Conservation (phyloP, 768 basidiomycete genomes). For the Podaxis pistillaris region DNA sequence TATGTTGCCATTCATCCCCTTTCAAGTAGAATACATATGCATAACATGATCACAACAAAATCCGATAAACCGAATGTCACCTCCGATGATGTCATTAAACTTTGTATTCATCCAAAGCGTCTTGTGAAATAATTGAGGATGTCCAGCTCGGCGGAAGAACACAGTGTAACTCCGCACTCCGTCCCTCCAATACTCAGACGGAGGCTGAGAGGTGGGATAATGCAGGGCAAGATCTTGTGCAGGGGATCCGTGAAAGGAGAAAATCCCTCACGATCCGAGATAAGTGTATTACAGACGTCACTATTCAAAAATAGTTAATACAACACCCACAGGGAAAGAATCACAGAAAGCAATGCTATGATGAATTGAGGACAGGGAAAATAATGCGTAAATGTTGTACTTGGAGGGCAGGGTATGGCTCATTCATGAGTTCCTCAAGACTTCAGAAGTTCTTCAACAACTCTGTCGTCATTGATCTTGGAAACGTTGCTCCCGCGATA, state of each 20-base stretch:
- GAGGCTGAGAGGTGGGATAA: background rate
- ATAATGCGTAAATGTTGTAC: constrained; percentile 1
- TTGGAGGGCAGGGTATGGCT: background rate
- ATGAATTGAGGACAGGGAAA: background rate
- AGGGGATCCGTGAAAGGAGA: background rate
- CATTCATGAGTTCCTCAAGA: constrained; percentile 19
- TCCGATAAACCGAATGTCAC: background rate
- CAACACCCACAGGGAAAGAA: background rate
- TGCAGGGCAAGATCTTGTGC: background rate
- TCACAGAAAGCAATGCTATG: background rate
- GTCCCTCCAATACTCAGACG: background rate
- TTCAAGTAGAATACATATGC: too few relatives aligned
- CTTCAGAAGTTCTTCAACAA: constrained; percentile 85
- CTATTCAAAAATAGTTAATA: constrained; percentile 8
- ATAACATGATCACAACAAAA: too few relatives aligned
- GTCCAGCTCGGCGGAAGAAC: background rate
- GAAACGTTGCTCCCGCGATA: constrained; percentile 82
- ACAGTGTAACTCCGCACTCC: background rate
- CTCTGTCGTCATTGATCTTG: constrained; percentile 77
- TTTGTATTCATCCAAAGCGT: background rate
- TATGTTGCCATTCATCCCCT: too few relatives aligned
- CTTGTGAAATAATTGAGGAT: background rate
- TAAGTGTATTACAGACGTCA: background rate
- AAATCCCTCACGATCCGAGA: background rate
- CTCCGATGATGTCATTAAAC: background rate